Evolutionary conservation across 148 eudicot genomes (phyloP), one percentile per base, ranked within the genome.

Genomic region (Linanthus parryae): DNA sequence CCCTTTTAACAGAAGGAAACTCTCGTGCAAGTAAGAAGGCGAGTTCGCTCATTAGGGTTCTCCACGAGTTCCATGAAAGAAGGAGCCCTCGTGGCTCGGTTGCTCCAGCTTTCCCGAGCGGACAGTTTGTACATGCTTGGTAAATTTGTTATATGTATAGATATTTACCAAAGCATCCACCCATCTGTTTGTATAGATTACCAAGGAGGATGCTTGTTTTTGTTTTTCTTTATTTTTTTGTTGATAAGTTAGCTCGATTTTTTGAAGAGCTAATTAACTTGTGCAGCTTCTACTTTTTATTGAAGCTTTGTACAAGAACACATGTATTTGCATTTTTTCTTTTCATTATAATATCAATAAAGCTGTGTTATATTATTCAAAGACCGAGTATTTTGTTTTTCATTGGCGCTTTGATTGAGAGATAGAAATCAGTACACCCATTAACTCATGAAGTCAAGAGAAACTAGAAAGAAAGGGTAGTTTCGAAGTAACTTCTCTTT

Each of bases 1-100:
- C 87, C 15, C 51, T 83, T 18, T 62, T 84, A 10, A 42, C 78
- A 0, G 77, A 69, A 12, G 98, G 96, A 13, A 64, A 70, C 11
- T 43, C 84, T 34, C 64, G 77, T 28, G 76, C 79, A 1, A 76
- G 76, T 35, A 83, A 77, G 67, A 91, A 81, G 65, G 94, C 94
- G 0, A 69, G 77, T 33, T 66, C 84, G 4, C 67, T 92, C 41
- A 81, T 92, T 36, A 54, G 72, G 26, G 65, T 84, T 56, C 62
- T 92, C 8, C 96, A 76, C n/a, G 67, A 80, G 16, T 79, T 62
- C 58, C 59, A 85, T 0, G 94, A 81, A 55, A n/a, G n/a, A n/a
- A 81, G 67, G 64, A 71, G 73, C 44, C 71, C 81, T 0, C 19
- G 46, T 15, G 54, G 33, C 15, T 36, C 62, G 27, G 39, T 62